Conservation (phyloP, 495 filamentous ascomycete species). For the Penicillium canescens region DNA sequence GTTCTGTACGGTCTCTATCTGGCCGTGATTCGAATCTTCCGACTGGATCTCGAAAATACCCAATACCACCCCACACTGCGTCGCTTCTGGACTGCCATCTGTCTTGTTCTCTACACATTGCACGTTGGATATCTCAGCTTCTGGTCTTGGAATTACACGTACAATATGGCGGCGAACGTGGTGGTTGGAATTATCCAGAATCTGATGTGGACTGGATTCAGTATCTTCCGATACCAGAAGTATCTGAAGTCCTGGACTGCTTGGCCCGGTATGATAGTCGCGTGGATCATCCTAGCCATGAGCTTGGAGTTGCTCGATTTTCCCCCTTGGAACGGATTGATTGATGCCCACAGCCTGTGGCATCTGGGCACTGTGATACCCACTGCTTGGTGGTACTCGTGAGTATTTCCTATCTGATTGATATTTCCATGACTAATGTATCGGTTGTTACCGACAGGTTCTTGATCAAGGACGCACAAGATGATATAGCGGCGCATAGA, state of each 20-base stretch:
- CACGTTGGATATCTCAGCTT: conserved; percentile 86
- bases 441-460: conserved; percentile 53
- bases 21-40: conserved; percentile 74
- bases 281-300: conserved; percentile 91
- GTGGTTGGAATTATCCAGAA: conserved; percentile 79
- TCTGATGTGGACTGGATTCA: conserved; percentile 82
- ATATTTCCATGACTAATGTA: conserved; percentile 19
- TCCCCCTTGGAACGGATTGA: conserved; percentile 73
- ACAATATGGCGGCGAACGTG: conserved; percentile 97
- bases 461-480: conserved; percentile 73
- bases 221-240: conserved; percentile 69
- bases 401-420: conserved; percentile 41
- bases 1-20: conserved; percentile 92
- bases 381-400: conserved; percentile 94
- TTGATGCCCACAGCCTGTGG: conserved; percentile 97
- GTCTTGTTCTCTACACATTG: conserved; percentile 65
- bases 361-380: conserved; percentile 90
- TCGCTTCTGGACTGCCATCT: conserved; percentile 72
- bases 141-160: conserved; percentile 90
- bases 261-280: conserved; percentile 92
- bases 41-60: conserved; percentile 66
- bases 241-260: conserved; percentile 71
- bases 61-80: conserved; percentile 57
- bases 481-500: conserved; percentile 62
- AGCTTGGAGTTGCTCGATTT: conserved; percentile 94